phyloP scores from a whole-genome alignment of 73 alveolate species.

The Paramecium caudatum region DNA sequence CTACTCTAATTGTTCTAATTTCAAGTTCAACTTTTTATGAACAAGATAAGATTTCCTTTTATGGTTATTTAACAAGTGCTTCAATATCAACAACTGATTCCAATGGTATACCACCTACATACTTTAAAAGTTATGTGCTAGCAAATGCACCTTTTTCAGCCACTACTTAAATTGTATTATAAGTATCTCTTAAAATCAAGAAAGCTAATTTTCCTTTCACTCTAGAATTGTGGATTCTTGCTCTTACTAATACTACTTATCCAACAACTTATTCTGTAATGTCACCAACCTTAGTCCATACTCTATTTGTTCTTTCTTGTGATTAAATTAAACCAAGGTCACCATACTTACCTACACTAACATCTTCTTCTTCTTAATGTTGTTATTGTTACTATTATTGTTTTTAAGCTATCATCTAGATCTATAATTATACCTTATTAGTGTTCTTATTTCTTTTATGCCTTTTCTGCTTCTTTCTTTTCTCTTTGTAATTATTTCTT shows the following conservation, averaged over 20 bases:
- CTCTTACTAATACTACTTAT: constrained; percentile 88
- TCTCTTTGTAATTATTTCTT: constrained; percentile 58
- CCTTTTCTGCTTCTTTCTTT: constrained; percentile 54
- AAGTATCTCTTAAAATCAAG: constrained; percentile 94
- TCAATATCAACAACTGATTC: constrained; percentile 94
- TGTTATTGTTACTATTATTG: not conserved
- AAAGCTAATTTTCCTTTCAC: constrained; percentile 96
- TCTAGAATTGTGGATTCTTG: constrained; percentile 92
- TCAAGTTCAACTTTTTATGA: constrained; percentile 93
- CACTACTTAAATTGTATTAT: constrained; percentile 92
- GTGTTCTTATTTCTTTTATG: constrained; percentile 6
- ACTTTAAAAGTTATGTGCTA: constrained; percentile 93
- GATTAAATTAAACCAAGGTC: constrained; percentile 60
- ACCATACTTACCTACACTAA: constrained; percentile 65
- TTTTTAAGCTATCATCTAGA: not conserved
- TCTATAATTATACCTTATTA: not conserved
- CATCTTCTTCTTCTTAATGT: not conserved
- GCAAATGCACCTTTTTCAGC: constrained; percentile 84
- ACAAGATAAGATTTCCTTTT: constrained; percentile 87
- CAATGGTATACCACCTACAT: constrained; percentile 84
- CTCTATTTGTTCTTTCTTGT: constrained; percentile 67
- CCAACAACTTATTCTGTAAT: constrained; percentile 78
- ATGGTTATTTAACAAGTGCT: constrained; percentile 88
- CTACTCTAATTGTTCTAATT: constrained; percentile 84
- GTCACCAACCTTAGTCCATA: constrained; percentile 67